Percentiles rank a stretch among this genome's conserved stretches.
Conservation (phyloP, 148 eudicot genomes). For the Gaultheria prostrata region DNA sequence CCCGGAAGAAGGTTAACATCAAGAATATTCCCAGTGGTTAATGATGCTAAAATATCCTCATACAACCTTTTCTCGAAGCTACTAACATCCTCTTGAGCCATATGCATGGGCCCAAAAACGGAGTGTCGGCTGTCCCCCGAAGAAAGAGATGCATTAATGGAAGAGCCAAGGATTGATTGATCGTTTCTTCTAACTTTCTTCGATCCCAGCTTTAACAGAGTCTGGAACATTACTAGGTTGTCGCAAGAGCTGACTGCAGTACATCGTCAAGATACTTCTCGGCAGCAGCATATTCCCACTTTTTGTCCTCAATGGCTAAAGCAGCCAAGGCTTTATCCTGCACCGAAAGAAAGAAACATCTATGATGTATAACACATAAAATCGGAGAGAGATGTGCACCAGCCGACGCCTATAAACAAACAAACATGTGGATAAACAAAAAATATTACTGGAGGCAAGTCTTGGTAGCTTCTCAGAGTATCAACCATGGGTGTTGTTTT, state of each 20-base stretch:
- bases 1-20: too few relatives aligned
- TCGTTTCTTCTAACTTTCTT: too few relatives aligned
- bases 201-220: too few relatives aligned
- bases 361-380: not conserved
- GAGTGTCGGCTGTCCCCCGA: too few relatives aligned
- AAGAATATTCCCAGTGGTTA: too few relatives aligned
- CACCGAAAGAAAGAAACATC: not conserved
- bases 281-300: conserved; percentile 67
- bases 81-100: too few relatives aligned
- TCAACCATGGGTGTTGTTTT: conserved; percentile 75
- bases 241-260: conserved; percentile 75
- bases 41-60: too few relatives aligned
- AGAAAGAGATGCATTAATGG: too few relatives aligned
- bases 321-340: conserved; percentile 92
- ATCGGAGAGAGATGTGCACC: not conserved
- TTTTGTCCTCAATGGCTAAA: conserved; percentile 82
- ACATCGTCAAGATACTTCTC: conserved; percentile 90
- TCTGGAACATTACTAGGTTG: conserved; percentile 28
- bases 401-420: not conserved
- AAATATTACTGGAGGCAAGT: conserved; percentile 75
- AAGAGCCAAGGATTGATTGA: too few relatives aligned
- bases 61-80: too few relatives aligned
- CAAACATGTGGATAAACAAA: not conserved
- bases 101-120: too few relatives aligned
- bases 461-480: conserved; percentile 87